Percentiles rank a stretch among this genome's conserved stretches.
These are phyloP conservation scores for Phaeotremella skinneri DNA, from an alignment of 768 basidiomycete genomes.

Conservation along the genomic window DNA sequence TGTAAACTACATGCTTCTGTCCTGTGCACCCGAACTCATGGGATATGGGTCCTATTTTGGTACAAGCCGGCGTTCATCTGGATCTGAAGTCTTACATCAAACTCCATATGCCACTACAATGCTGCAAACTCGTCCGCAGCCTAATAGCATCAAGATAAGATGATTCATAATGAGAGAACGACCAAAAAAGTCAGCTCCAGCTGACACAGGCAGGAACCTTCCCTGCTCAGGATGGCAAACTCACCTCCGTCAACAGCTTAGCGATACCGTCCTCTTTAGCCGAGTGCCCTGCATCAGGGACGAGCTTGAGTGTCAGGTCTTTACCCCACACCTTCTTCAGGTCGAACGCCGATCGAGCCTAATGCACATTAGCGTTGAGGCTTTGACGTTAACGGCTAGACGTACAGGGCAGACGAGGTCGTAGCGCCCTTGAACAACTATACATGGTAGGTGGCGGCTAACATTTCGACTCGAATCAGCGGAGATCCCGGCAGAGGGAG, in stretches of 20 bases:
- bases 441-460: constrained; percentile 81
- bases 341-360: constrained; percentile 76
- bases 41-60: no score
- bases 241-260: constrained; percentile 66
- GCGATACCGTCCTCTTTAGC: constrained; percentile 70
- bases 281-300: constrained; percentile 85
- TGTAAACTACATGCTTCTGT: no score
- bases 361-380: constrained; percentile 1
- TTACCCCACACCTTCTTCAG: constrained; percentile 83
- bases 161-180: not conserved
- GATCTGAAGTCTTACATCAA: no score
- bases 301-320: constrained; percentile 63
- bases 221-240: constrained; percentile 1
- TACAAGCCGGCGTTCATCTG: no score
- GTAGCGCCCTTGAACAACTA: constrained; percentile 64
- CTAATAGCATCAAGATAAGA: not conserved
- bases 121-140: constrained; percentile 1
- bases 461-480: no score
- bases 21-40: no score
- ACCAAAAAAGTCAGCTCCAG: no score
- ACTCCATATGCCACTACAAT: no score
- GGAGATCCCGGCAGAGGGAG: not conserved
- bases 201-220: no score
- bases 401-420: constrained; percentile 82
- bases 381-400: not conserved